Base-by-base conservation (phyloP, 495 filamentous ascomycete species). In the Hypoxylon fragiforme region DNA sequence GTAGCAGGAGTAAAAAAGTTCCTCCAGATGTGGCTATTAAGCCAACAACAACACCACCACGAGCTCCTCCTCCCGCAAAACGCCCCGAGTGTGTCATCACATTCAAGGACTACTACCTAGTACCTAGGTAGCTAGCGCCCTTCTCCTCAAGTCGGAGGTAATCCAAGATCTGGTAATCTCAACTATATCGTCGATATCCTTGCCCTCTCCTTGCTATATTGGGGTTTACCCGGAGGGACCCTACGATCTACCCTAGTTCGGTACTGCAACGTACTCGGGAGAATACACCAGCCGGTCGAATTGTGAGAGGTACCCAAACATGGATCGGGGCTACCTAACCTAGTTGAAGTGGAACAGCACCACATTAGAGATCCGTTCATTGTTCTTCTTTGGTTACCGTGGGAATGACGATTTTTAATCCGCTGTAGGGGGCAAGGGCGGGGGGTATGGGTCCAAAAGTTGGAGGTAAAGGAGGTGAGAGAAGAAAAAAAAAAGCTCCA, bases 151-250 rank as follows among this genome's bases (percentile, higher is more conserved):
- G 16, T 45, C 54, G 39, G 48, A 54, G 47, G 38, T 20, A 26
- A n/a, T 48, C 15, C 20, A 45, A 22, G 30, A 50, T 46, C 39
- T 52, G 19, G 44, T 36, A 41, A 35, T 32, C 54, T 47, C 36
- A 45, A 51, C 44, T 50, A 18, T 48, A 50, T 46, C 49, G 35
- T 35, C 45, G 45, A 6, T 34, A 50, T 35, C 47, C 49, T 39
- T 39, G 35, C 21, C 20, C 20, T 34, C 20, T 32, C 28, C 19
- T 38, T 45, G 28, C 54, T 54, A 14, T 35, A 34, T 58, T 54
- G 54, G 41, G n/a, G 60, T 54, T 63, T 58, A 63, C 21, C 60
- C 60, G 60, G 60, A 63, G 40, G 40, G 50, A 24, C 54, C 60
- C 50, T 63, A 44, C 44, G 35, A 24, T 30, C n/a, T 19, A 62